Evolutionary conservation across 148 eudicot genomes (phyloP), one percentile per base, ranked within the genome.

Genomic region (Tetragonia tetragonoides): DNA sequence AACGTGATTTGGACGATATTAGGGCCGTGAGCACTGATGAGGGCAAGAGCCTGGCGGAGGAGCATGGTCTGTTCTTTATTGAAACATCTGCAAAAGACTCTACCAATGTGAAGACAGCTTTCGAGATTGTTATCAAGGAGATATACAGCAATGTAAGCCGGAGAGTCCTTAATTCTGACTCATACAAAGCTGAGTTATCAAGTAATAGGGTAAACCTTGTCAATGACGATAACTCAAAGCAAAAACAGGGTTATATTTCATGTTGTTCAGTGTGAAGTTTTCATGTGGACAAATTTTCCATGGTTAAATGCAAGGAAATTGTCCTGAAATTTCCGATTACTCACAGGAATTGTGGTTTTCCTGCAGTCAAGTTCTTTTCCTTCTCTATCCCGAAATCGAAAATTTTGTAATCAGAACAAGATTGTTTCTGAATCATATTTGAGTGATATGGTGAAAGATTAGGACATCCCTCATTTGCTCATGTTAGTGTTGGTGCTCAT

Each of bases 71-170:
- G 79, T 91, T 91, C 84, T 91, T 91, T 40, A 85, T 89, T 81
- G 95, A 91, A 79, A 91, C 95, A 46, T 91, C 95, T 7, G 95
- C 95, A n/a, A 80, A 85, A 73, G 89, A 88, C 80, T 87, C 94
- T 0, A 90, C 90, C 9, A 90, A 90, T 39, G 94, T 90, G 71
- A 86, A 78, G 66, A 84, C 77, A 38, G 92, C 94, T 49, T 90
- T 88, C 57, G 94, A 88, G 84, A 81, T 90, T 51, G 88, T 90
- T 23, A 87, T 90, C 67, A 78, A 77, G 69, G 90, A 88, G 73
- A 90, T 90, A 68, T 90, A 87, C 79, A 84, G 65, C 62, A 87
- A 68, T 82, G 87, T 84, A 28, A 88, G 92, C 75, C 82, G 94
- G 49, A 90, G 83, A 70, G 87, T 85, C 41, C 83, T 91, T 66